A percentile compares a stretch with the other conserved stretches of the same genome.
Evolutionary conservation across 345 rosid species (phyloP).

Genomic region (Camelina hispida): DNA sequence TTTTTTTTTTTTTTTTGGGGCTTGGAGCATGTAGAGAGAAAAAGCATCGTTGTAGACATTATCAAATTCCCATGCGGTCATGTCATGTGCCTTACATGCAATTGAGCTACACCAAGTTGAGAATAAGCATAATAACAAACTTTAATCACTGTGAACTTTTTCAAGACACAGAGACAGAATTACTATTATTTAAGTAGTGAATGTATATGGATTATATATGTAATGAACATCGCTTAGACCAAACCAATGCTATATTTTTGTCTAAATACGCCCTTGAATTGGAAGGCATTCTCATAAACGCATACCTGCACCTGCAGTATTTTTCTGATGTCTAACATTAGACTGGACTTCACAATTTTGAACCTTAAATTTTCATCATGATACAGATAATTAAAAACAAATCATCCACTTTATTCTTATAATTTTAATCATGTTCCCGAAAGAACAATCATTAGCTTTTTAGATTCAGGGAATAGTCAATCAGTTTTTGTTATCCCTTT

Average conservation of each 20-base stretch:
- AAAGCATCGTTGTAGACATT: constrained; percentile 24
- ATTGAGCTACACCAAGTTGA: constrained; percentile 33
- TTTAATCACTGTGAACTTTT: constrained; percentile 3
- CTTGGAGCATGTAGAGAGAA: constrained; percentile 23
- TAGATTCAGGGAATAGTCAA: constrained; percentile 12
- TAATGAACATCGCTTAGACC: background rate
- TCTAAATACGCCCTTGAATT: background rate
- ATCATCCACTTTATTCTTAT: background rate
- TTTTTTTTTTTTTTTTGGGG: constrained; percentile 9
- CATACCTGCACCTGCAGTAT: background rate
- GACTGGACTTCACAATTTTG: constrained; percentile 3
- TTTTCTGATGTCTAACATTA: background rate
- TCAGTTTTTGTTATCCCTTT: constrained; percentile 15
- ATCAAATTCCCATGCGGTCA: constrained; percentile 41
- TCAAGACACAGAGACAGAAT: background rate
- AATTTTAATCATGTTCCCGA: background rate
- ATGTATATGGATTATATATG: background rate
- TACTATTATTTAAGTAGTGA: too few species aligned
- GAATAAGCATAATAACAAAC: background rate
- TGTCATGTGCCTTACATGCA: constrained; percentile 48
- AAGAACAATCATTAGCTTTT: constrained; percentile 20
- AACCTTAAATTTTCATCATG: background rate
- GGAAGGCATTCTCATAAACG: background rate
- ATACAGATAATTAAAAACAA: constrained; percentile 5
- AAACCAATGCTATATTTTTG: background rate